Evolutionary conservation across 2,329 filamentous ascomycete species (phyloP).

Genomic region (Trichoderma sp.): DNA sequence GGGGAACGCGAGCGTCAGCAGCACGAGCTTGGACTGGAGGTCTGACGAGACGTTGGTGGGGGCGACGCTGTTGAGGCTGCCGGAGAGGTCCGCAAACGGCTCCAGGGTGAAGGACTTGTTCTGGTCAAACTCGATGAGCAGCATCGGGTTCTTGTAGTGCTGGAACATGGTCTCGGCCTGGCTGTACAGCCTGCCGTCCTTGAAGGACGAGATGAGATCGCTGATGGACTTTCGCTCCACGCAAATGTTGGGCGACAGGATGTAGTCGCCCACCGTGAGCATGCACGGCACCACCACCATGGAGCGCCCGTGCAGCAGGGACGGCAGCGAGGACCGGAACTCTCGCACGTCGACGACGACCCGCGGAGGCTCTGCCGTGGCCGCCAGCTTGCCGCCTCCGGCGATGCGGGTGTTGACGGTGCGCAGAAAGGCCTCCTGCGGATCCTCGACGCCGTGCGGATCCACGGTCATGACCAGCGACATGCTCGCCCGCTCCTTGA

Average conservation of each 20-base stretch:
- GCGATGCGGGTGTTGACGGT: conserved; percentile 97
- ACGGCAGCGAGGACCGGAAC: conserved; percentile 90
- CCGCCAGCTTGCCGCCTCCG: conserved; percentile 80
- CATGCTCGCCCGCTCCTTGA: conserved; percentile 93
- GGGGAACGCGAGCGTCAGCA: conserved; percentile 90
- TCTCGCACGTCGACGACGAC: conserved; percentile 96
- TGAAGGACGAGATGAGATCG: conserved; percentile 89
- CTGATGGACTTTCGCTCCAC: conserved; percentile 92
- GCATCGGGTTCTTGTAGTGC: conserved; percentile 85
- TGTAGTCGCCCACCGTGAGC: conserved; percentile 94
- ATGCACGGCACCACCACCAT: conserved; percentile 92
- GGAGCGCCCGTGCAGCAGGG: conserved; percentile 82
- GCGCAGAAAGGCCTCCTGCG: conserved; percentile 87
- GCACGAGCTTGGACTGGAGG: conserved; percentile 86
- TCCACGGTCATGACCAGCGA: conserved; percentile 81
- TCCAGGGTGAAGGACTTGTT: conserved; percentile 97
- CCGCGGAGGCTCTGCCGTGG: conserved; percentile 83
- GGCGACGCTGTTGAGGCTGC: conserved; percentile 64
- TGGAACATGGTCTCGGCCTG: conserved; percentile 94
- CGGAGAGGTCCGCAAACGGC: conserved; percentile 68
- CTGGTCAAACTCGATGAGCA: conserved; percentile 96
- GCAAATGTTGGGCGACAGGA: conserved; percentile 87
- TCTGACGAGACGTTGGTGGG: conserved; percentile 65
- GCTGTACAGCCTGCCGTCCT: conserved; percentile 86
- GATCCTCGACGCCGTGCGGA: conserved; percentile 69